phyloP scores from a whole-genome alignment of 202 grass and related monocot genomes.

The Schoenoplectus triqueter region DNA sequence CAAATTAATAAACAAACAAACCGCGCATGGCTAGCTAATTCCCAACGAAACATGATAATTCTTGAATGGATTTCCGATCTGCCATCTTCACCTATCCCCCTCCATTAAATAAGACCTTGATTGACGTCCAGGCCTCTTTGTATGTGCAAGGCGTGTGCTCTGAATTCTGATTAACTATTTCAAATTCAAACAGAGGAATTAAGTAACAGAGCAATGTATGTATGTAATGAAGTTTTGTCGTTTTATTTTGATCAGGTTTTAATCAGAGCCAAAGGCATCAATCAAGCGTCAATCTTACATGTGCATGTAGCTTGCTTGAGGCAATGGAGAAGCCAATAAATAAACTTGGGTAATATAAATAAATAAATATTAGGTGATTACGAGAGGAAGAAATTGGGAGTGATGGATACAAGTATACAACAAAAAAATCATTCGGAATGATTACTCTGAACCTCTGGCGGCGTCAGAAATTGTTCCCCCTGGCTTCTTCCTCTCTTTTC shows the following conservation, averaged over 20 bases:
- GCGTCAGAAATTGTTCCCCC: conserved; percentile 53
- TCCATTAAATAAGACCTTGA: conserved; percentile 31
- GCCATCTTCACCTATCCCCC: background rate
- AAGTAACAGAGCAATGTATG: background rate
- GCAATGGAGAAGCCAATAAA: conserved; percentile 21
- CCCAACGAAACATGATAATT: conserved; percentile 11
- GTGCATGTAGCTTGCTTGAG: conserved; percentile 6
- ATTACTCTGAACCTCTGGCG: conserved; percentile 40
- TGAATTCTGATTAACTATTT: background rate
- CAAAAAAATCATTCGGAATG: conserved; percentile 50
- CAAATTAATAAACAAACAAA: conserved; percentile 18
- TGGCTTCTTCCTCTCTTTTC: background rate
- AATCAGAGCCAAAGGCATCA: background rate
- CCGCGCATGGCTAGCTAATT: conserved; percentile 19
- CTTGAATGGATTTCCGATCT: background rate
- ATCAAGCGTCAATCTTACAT: background rate
- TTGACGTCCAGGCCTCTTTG: conserved; percentile 48
- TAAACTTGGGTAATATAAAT: background rate
- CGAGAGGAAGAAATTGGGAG: background rate
- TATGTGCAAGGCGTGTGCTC: conserved; percentile 38
- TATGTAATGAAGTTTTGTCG: background rate
- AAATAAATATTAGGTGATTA: background rate
- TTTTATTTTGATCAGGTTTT: background rate
- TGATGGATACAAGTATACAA: background rate
- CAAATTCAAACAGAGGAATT: background rate